Percentiles rank a stretch among this genome's conserved stretches.
phyloP scores from a whole-genome alignment of 805 yeast species.

The Wickerhamiella vanderwaltii region DNA sequence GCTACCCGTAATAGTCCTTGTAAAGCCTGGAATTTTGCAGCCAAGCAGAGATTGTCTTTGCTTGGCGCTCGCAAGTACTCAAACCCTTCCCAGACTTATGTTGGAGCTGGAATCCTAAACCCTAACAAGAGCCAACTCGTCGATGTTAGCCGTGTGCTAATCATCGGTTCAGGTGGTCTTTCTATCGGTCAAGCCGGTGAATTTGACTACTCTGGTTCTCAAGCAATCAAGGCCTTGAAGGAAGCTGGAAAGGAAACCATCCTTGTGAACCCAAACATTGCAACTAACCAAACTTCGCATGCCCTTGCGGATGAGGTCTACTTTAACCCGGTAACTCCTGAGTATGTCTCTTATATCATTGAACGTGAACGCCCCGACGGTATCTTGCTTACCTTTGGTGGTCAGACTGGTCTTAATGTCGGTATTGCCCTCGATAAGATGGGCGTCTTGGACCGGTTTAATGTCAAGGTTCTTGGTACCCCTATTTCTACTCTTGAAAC shows the following conservation, averaged over 20 bases:
- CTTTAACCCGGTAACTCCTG: slow-evolving; percentile 93
- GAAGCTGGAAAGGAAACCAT: slow-evolving; percentile 81
- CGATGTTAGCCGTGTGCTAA: slow-evolving; percentile 75
- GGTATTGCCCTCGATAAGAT: slow-evolving; percentile 90
- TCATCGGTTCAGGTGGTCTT: slow-evolving; percentile 94
- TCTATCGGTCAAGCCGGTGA: slow-evolving; percentile 98
- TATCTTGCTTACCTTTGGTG: slow-evolving; percentile 90
- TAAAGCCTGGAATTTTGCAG: slow-evolving; percentile 13
- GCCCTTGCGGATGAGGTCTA: slow-evolving; percentile 91
- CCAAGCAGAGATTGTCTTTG: slow-evolving; percentile 5
- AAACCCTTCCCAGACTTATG: slow-evolving; percentile 20
- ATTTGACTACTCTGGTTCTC: slow-evolving; percentile 90
- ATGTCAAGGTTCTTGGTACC: slow-evolving; percentile 92
- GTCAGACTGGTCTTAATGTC: slow-evolving; percentile 94
- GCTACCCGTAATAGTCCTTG: slow-evolving; percentile 20
- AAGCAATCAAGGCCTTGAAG: slow-evolving; percentile 88
- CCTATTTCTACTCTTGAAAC: slow-evolving; percentile 93
- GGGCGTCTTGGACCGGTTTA: slow-evolving; percentile 85
- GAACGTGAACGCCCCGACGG: slow-evolving; percentile 97
- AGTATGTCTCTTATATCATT: slow-evolving; percentile 86
- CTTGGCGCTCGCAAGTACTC: not conserved
- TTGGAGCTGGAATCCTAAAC: slow-evolving; percentile 30
- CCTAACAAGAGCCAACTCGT: slow-evolving; percentile 37
- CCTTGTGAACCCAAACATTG: slow-evolving; percentile 88
- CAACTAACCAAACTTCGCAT: slow-evolving; percentile 93